Evolutionary conservation across 768 basidiomycete species (phyloP).

Genomic region (Psilocybe tampanensis): DNA sequence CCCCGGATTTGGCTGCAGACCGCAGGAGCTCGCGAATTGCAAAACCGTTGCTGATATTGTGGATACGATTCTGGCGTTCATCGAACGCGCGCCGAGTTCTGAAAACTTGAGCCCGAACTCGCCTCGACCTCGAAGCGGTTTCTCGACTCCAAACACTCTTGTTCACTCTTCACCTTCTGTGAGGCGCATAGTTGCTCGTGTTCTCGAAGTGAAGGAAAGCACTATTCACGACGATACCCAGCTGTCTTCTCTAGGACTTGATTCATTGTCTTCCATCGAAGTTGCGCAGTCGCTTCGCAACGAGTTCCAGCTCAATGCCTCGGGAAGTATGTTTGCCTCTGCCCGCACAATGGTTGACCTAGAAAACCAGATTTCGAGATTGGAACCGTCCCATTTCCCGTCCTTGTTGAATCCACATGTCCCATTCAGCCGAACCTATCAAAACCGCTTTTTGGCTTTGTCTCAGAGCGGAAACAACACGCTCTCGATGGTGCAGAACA

Average conservation of each 20-base stretch:
- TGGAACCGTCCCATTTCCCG: constrained; percentile 8
- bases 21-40: constrained; percentile 32
- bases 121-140: constrained; percentile 10
- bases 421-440: neutral
- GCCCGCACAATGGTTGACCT: constrained; percentile 43
- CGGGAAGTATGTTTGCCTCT: constrained; percentile 42
- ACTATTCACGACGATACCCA: constrained; percentile 47
- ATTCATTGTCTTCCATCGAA: constrained; percentile 69
- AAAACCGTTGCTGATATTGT: constrained; percentile 39
- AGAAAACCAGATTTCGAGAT: constrained; percentile 28
- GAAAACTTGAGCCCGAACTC: neutral
- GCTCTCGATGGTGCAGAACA: constrained; percentile 35
- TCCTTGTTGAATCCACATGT: neutral
- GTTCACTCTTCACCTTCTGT: constrained; percentile 21
- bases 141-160: constrained; percentile 41
- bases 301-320: constrained; percentile 43
- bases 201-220: constrained; percentile 24
- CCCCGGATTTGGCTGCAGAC: constrained; percentile 30
- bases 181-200: constrained; percentile 20
- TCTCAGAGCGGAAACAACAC: constrained; percentile 1
- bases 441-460: neutral
- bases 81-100: neutral
- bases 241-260: constrained; percentile 56
- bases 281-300: constrained; percentile 48
- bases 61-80: constrained; percentile 24